These are phyloP conservation scores for Rheum nobile DNA, from an alignment of 148 eudicot species.

Conservation along the genomic window DNA sequence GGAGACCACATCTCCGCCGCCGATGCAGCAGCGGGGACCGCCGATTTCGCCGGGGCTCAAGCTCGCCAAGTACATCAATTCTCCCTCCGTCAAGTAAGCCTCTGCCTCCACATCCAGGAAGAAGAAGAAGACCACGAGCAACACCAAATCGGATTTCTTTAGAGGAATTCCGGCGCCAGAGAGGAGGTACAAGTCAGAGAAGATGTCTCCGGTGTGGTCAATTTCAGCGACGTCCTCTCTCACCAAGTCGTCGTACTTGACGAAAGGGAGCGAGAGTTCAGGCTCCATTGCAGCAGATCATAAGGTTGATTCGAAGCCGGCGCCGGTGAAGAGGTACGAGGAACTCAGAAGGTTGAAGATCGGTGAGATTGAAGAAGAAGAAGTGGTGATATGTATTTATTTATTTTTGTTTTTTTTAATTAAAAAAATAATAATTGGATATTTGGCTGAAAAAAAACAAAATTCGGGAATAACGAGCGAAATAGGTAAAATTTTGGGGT, in stretches of 20 bases:
- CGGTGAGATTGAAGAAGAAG: slow-evolving; percentile 8
- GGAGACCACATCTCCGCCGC: too few species aligned
- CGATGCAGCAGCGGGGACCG: too few species aligned
- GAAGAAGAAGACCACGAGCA: slow-evolving; percentile 13
- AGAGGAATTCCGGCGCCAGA: neutral
- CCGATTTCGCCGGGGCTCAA: slow-evolving; percentile 73
- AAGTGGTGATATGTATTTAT: too few species aligned
- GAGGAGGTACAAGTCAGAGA: slow-evolving; percentile 21
- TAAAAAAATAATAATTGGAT: too few species aligned
- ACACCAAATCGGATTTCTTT: neutral
- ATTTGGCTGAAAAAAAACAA: too few species aligned
- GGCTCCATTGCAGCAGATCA: neutral
- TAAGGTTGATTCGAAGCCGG: neutral
- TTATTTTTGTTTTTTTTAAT: too few species aligned
- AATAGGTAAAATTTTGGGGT: too few species aligned
- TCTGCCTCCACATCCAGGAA: slow-evolving; percentile 5
- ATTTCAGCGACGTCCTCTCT: neutral
- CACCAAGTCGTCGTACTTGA: neutral
- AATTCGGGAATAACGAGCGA: too few species aligned
- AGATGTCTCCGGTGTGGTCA: neutral
- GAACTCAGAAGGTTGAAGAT: slow-evolving; percentile 12
- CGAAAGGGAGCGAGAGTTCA: neutral
- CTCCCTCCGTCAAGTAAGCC: slow-evolving; percentile 28
- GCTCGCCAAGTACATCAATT: slow-evolving; percentile 48
- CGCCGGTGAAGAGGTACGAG: slow-evolving; percentile 10